Conservation (phyloP, 345 rosid genomes). For the Capsella bursapastoris region DNA sequence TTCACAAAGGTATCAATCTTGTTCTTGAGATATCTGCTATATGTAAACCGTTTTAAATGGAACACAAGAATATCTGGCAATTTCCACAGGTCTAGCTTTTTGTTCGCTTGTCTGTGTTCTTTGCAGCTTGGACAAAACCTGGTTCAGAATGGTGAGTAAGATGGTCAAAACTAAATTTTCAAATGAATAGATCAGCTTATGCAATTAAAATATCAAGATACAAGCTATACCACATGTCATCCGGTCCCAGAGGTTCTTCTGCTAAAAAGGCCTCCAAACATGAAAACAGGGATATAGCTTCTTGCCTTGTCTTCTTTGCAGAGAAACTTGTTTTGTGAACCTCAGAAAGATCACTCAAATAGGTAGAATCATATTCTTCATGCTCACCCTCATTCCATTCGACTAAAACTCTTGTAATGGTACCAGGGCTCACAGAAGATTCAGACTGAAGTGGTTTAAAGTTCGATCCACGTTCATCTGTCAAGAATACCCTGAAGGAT, state of each 20-base stretch:
- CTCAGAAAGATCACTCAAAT: constrained; percentile 80
- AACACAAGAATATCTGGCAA: constrained; percentile 93
- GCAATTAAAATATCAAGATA: constrained; percentile 16
- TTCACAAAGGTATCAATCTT: constrained; percentile 89
- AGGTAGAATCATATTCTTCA: constrained; percentile 71
- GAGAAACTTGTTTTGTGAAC: constrained; percentile 77
- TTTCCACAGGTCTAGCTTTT: constrained; percentile 94
- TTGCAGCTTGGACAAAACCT: constrained; percentile 98
- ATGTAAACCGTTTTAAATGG: constrained; percentile 92
- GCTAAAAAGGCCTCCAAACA: constrained; percentile 96
- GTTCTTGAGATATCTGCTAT: constrained; percentile 89
- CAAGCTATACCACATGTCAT: constrained; percentile 87
- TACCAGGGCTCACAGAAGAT: constrained; percentile 55
- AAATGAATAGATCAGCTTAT: background rate
- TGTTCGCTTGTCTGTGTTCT: constrained; percentile 93
- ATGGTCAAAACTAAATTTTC: constrained; percentile 8
- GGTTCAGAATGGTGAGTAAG: constrained; percentile 31
- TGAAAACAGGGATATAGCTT: constrained; percentile 86
- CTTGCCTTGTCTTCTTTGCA: constrained; percentile 87
- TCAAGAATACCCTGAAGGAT: constrained; percentile 56
- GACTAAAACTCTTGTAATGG: constrained; percentile 55
- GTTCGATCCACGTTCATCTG: constrained; percentile 54
- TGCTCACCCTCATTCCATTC: constrained; percentile 80
- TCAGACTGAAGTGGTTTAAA: constrained; percentile 59
- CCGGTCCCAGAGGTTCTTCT: constrained; percentile 96